phyloP scores from a whole-genome alignment of 2,329 filamentous ascomycete species.

The Zasmidium angulare region DNA sequence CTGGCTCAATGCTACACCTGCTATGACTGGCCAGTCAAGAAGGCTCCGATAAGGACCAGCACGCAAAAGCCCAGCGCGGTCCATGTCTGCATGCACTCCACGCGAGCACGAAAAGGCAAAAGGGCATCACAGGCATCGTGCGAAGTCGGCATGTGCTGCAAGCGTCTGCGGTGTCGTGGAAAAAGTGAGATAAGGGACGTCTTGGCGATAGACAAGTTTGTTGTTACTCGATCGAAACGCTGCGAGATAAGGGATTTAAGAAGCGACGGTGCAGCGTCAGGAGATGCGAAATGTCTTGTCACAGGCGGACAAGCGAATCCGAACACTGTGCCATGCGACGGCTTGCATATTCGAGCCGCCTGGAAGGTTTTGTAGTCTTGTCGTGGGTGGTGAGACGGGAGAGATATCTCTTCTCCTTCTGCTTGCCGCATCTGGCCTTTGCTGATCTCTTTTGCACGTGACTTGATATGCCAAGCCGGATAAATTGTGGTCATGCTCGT shows the following conservation, averaged over 20 bases:
- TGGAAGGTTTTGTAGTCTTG: not conserved
- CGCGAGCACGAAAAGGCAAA: not conserved
- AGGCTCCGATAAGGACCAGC: not conserved
- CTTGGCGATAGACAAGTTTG: not conserved
- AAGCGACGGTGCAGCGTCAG: not conserved
- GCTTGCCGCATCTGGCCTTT: not conserved
- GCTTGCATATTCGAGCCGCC: not conserved
- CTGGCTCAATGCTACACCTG: not conserved
- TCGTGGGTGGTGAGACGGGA: not conserved
- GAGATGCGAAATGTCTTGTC: not conserved
- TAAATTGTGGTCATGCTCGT: not conserved
- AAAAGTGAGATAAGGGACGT: not conserved
- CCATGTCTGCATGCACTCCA: not conserved
- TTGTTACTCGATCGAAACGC: not conserved
- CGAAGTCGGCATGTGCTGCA: not conserved
- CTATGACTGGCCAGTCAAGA: not conserved
- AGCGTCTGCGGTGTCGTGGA: too few species aligned
- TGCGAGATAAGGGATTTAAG: not conserved
- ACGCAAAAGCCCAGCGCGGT: too few species aligned
- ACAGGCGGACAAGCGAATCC: not conserved
- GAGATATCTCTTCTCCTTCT: not conserved
- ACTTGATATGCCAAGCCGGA: not conserved
- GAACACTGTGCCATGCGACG: not conserved
- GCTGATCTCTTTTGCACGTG: not conserved
- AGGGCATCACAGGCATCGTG: too few species aligned